Evolutionary conservation across 495 filamentous ascomycete genomes (phyloP), one percentile per base, ranked within the genome.

Genomic region (Penicillium psychrofluorescens): DNA sequence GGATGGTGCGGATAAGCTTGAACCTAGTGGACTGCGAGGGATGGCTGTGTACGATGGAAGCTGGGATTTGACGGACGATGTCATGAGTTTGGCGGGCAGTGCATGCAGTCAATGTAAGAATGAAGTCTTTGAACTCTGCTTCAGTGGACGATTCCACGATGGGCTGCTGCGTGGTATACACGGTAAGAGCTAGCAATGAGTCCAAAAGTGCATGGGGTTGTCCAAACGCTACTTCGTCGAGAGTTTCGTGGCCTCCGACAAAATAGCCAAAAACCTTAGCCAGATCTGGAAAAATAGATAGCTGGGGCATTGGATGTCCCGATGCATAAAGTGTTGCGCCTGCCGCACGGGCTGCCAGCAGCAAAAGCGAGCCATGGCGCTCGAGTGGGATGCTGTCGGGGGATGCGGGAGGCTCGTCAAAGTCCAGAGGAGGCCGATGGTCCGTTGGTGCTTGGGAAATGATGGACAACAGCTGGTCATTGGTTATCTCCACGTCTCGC

Each of bases 1-100:
- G 71, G 4, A 91, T 83, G 37, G 87, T 82, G 35, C 80, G 75
- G 9, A 97, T 84, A 45, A 95, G 85, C 5, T 81, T 77, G 34
- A 94, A 75, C 1, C 89, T 77, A 28, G 79, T 74, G 1, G 77
- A 61, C 35, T 84, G 76, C 1, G 80, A 78, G 1, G 90, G 88
- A 53, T 96, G 81, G 14, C 77, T 75, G 61, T 89, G 86, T 1
- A 97, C 72, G 31, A 95, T 64, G 2, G 68, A 70, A 1, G 81
- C 77, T 11, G 90, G 83, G 8, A 95, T 81, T 29, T 73, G 68
- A 40, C 90, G 86, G 2, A 91, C 83, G 0, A 83, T 75, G 55
- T 82, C 86, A 75, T 46, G 88, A 66, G 33, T 76, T 68, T 48
- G 88, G 68, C 41, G 76, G 68, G 8, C 84, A 70, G 57, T 84